phyloP scores from a whole-genome alignment of 1,284 basidiomycete genomes.

The Moniliophthora roreri region DNA sequence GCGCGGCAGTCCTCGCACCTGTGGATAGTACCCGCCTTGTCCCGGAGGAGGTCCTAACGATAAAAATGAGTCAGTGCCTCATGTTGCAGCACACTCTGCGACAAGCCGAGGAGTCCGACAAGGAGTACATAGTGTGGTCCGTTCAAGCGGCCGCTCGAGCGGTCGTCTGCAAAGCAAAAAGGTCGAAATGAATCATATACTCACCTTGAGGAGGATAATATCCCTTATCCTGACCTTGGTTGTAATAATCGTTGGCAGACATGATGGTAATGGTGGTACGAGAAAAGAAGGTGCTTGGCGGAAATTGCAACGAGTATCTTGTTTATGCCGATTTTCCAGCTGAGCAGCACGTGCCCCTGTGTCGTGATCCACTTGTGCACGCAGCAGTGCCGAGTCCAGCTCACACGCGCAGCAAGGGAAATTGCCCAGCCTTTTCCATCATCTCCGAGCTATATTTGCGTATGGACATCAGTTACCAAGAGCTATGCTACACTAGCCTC shows the following conservation, averaged over 20 bases:
- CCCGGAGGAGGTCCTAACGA: constrained; percentile 51
- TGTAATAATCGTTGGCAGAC: constrained; percentile 78
- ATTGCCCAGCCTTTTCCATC: too few relatives aligned
- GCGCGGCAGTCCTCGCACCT: constrained; percentile 33
- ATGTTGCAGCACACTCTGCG: neutral
- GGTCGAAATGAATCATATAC: constrained; percentile 14
- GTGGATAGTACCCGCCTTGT: constrained; percentile 77
- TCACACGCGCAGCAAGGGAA: too few relatives aligned
- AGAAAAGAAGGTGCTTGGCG: constrained; percentile 10
- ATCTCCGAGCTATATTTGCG: too few relatives aligned
- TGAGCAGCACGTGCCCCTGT: neutral
- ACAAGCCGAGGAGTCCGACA: neutral
- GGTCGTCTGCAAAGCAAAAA: neutral
- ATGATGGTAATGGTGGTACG: constrained; percentile 36
- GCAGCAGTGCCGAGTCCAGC: too few relatives aligned
- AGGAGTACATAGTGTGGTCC: neutral
- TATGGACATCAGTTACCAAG: too few relatives aligned
- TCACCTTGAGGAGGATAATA: constrained; percentile 72
- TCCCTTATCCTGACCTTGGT: constrained; percentile 38
- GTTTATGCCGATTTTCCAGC: neutral
- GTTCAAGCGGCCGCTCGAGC: constrained; percentile 1
- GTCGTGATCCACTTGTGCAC: too few relatives aligned
- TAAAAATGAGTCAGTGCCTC: constrained; percentile 10
- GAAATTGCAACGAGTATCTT: neutral
- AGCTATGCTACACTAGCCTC: too few relatives aligned